Evolutionary conservation across 495 filamentous ascomycete species (phyloP), one percentile per base, ranked within the genome.

Genomic region (Talaromyces adpressus): DNA sequence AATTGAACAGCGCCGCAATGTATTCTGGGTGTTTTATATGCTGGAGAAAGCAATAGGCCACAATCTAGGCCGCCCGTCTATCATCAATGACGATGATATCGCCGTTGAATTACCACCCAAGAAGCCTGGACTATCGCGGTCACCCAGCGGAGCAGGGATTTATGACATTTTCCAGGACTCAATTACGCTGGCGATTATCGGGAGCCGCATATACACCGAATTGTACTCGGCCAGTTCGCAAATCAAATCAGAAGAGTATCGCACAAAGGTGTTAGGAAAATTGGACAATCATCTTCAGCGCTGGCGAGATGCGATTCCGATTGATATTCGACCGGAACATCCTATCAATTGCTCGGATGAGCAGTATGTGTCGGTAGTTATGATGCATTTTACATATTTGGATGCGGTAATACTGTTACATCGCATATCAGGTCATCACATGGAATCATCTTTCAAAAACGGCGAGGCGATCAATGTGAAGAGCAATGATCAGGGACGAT

Each of bases 141-240:
- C 58, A 18, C 58, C 58, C 20, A 41, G 39, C 39, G 39, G 58
- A 18, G 58, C 39, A 45, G 39, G 20, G 39, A 14, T 60, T 29
- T 60, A 60, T 47, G 58, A 60, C 14, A 60, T 60, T n/a, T 60
- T 60, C 58, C 58, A 60, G 39, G 58, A 60, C 23, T 32, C 41
- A 30, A 60, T 60, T 27, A 60, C 34, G 3, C 58, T 60, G 7
- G 32, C 58, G n/a, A 60, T 60, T 4, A 60, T 60, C 6, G 16
- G 36, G 6, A 60, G 58, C 29, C 58, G 58, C 58, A 60, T 60
- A 45, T 60, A 60, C 23, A 60, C 34, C n/a, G 58, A 60, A n/a
- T 7, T 60, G n/a, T 60, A 60, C 39, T 47, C 58, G 58, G 58
- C 58, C 3, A 60, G 58, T 60, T 41, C 58, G 22, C 58, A 60